These are phyloP conservation scores for Colletotrichum lupini DNA, from an alignment of 2,329 filamentous ascomycete species.

Conservation along the genomic window DNA sequence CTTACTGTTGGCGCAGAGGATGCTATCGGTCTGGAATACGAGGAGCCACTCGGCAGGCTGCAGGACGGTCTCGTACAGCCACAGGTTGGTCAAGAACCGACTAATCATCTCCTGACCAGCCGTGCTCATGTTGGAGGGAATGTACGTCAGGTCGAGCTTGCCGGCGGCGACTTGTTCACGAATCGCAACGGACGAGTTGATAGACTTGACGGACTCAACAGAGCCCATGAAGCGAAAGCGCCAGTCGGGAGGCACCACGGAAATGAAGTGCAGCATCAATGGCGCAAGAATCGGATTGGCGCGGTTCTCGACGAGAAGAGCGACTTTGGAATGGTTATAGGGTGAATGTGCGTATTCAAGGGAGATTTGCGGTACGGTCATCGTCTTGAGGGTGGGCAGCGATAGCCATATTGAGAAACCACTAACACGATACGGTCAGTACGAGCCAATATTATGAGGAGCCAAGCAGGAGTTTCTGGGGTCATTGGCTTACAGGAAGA, in stretches of 20 bases:
- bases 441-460: neutral
- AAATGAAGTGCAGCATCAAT: slow-evolving; percentile 66
- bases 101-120: slow-evolving; percentile 63
- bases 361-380: slow-evolving; percentile 43
- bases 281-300: slow-evolving; percentile 61
- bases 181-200: slow-evolving; percentile 60
- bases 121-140: slow-evolving; percentile 64
- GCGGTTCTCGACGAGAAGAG: slow-evolving; percentile 66
- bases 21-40: slow-evolving; percentile 66
- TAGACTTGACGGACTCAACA: slow-evolving; percentile 52
- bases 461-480: neutral
- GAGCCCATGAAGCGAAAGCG: slow-evolving; percentile 67
- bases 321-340: slow-evolving; percentile 63
- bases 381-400: slow-evolving; percentile 36
- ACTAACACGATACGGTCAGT: slow-evolving; percentile 25
- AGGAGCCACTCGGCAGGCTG: slow-evolving; percentile 64
- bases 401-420: slow-evolving; percentile 38
- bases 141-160: slow-evolving; percentile 62
- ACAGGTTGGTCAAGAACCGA: slow-evolving; percentile 62
- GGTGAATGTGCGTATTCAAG: slow-evolving; percentile 49
- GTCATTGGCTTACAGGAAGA: slow-evolving; percentile 45
- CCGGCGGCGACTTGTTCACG: slow-evolving; percentile 53
- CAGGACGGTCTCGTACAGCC: slow-evolving; percentile 62
- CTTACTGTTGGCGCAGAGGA: slow-evolving; percentile 64
- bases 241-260: slow-evolving; percentile 66